Evolutionary conservation across 2,329 filamentous ascomycete genomes (phyloP).

Genomic region (Xylaria sp.): DNA sequence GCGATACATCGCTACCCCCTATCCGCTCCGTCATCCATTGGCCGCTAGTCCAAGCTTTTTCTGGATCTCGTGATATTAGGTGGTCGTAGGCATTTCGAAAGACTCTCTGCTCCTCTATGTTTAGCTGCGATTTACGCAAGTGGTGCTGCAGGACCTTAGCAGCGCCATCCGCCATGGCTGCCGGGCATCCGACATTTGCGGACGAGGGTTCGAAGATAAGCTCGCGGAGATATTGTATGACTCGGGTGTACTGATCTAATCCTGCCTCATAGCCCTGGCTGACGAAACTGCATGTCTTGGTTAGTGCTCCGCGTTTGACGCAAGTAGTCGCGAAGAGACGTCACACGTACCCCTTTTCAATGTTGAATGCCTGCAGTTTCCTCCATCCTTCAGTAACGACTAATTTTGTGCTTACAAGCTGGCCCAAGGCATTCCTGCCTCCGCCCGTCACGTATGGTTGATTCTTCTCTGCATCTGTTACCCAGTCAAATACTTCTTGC

Average conservation of each 20-base stretch:
- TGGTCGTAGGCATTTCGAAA: conserved; percentile 49
- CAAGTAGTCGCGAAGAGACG: neutral
- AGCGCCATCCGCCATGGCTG: conserved; percentile 60
- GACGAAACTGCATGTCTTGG: conserved; percentile 47
- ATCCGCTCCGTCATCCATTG: conserved; percentile 69
- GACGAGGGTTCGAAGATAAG: conserved; percentile 33
- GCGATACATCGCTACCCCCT: conserved; percentile 63
- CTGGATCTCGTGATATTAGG: conserved; percentile 51
- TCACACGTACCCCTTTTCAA: conserved; percentile 53
- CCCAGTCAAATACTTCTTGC: conserved; percentile 58
- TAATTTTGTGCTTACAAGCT: conserved; percentile 59
- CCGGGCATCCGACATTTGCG: conserved; percentile 55
- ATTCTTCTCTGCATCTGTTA: conserved; percentile 70
- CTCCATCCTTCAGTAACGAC: conserved; percentile 72
- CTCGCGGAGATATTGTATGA: conserved; percentile 62
- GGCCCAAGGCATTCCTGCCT: conserved; percentile 66
- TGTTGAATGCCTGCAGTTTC: conserved; percentile 63
- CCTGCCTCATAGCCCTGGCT: conserved; percentile 64
- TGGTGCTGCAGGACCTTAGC: conserved; percentile 43
- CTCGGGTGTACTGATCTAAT: conserved; percentile 56
- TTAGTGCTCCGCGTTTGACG: neutral
- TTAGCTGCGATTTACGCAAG: conserved; percentile 30
- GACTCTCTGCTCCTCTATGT: conserved; percentile 36
- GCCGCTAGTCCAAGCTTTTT: conserved; percentile 60
- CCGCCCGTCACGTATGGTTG: conserved; percentile 63